Base-by-base conservation (phyloP, 495 filamentous ascomycete species). In the Aspergillus sparsus region DNA sequence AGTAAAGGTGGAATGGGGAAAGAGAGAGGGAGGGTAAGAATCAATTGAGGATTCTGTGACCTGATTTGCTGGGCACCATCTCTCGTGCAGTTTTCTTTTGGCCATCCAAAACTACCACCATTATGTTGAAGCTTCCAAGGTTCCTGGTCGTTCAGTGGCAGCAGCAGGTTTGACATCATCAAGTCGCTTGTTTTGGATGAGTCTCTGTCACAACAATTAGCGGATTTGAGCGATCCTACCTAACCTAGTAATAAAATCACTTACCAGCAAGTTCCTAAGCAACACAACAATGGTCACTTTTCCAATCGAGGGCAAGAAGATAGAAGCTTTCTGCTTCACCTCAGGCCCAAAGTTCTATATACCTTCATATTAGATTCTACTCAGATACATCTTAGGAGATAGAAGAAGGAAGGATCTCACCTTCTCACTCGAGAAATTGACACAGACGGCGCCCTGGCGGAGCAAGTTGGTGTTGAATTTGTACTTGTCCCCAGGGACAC, bases 251-350 rank as follows among this genome's bases (percentile, higher is more conserved):
- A 32, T 12, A 15, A 7, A 16, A 36, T n/a, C 32, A 81, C 88
- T 67, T 77, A 93, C 91, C 72, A 97, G 77, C 9, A 97, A 76
- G 71, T 98, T 98, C 53, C 94, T 78, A 62, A 97, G 79, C 59
- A 98, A 75, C 13, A 98, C 86, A 10, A 93, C 88, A 70, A 98
- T 97, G 1, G 94, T 98, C 31, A 98, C 94, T 77, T 97, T 98
- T 54, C 94, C 94, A 66, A 95, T 95, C 3, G 92, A 93, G 6
- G 94, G 94, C 7, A 98, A 92, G 61, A 95, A 98, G 66, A 98
- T 93, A n/a, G 90, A 90, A 2, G 94, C 94, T 76, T 90, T 93
- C 68, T 95, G 89, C 76, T 94, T 96, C 47, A 98, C 85, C 53
- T 88, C 88, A 0, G 85, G 83, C 55, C 84, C 87, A 73, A 98